phyloP scores from a whole-genome alignment of 805 yeast species.

The Yamadazyma phyllophila region DNA sequence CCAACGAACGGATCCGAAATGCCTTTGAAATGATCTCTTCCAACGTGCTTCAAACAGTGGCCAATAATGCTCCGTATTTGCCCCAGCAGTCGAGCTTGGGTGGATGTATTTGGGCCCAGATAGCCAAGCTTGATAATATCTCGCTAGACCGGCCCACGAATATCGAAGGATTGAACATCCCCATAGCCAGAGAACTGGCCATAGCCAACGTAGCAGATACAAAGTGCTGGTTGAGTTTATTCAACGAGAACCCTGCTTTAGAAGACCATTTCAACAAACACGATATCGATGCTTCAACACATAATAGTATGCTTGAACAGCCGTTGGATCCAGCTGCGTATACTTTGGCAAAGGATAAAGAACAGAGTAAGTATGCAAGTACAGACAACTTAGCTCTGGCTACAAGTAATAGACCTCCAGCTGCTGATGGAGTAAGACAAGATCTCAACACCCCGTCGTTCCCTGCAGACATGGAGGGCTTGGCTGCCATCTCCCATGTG shows the following conservation, averaged over 20 bases:
- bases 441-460: neutral
- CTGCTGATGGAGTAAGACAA: no score
- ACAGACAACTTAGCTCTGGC: no score
- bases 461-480: constrained; percentile 3
- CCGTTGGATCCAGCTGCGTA: constrained; percentile 5
- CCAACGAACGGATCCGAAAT: constrained; percentile 13
- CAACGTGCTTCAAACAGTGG: constrained; percentile 10
- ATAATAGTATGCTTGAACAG: constrained; percentile 6
- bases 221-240: neutral
- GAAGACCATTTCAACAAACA: constrained; percentile 7
- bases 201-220: neutral
- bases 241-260: neutral
- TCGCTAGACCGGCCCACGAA: constrained; percentile 8
- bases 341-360: neutral
- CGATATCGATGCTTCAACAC: constrained; percentile 12
- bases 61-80: constrained; percentile 9
- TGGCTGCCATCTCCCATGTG: constrained; percentile 6
- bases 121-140: constrained; percentile 10
- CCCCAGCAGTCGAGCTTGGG: constrained; percentile 1
- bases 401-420: no score
- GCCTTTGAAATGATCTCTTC: constrained; percentile 16
- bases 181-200: constrained; percentile 1
- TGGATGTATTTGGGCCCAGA: constrained; percentile 14
- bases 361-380: neutral
- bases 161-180: constrained; percentile 9